Conservation (phyloP, 1,284 basidiomycete genomes). For the Sanghuangporus weigelae region DNA sequence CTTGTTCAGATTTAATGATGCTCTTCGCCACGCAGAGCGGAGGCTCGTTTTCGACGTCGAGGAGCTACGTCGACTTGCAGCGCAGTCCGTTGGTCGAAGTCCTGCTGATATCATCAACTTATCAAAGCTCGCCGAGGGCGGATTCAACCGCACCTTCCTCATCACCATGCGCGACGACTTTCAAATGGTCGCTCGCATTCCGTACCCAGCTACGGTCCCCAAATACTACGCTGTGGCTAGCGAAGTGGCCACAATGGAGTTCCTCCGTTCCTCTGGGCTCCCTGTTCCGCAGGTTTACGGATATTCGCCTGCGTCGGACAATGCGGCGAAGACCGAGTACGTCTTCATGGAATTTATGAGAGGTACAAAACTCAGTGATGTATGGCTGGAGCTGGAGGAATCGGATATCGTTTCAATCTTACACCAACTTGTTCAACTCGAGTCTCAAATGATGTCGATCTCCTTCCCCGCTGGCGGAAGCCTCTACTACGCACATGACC, state of each 20-base stretch:
- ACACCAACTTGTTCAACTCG: conserved; percentile 41
- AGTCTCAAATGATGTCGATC: conserved; percentile 45
- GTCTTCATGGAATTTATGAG: conserved; percentile 47
- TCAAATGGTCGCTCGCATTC: conserved; percentile 43
- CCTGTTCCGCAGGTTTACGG: conserved; percentile 45
- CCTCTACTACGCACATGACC: conserved; percentile 42
- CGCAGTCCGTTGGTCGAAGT: conserved; percentile 25
- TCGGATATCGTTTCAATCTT: conserved; percentile 37
- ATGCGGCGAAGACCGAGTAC: conserved; percentile 44
- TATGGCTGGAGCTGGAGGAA: conserved; percentile 39
- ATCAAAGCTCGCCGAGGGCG: conserved; percentile 40
- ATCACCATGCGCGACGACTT: conserved; percentile 40
- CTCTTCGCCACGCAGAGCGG: conserved; percentile 20
- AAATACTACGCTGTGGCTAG: conserved; percentile 43
- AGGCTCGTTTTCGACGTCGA: conserved; percentile 20
- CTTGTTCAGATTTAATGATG: conserved; percentile 17
- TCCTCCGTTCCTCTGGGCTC: conserved; percentile 41
- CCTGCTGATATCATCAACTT: conserved; percentile 32
- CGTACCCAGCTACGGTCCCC: conserved; percentile 39
- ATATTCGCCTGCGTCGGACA: conserved; percentile 44
- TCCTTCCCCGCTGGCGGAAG: conserved; percentile 48
- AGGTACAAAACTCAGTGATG: conserved; percentile 39
- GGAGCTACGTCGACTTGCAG: conserved; percentile 22
- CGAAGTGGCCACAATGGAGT: conserved; percentile 47
- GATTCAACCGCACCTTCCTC: conserved; percentile 40